Evolutionary conservation across 495 filamentous ascomycete genomes (phyloP).

Genomic region (Pyronema omphalodes): DNA sequence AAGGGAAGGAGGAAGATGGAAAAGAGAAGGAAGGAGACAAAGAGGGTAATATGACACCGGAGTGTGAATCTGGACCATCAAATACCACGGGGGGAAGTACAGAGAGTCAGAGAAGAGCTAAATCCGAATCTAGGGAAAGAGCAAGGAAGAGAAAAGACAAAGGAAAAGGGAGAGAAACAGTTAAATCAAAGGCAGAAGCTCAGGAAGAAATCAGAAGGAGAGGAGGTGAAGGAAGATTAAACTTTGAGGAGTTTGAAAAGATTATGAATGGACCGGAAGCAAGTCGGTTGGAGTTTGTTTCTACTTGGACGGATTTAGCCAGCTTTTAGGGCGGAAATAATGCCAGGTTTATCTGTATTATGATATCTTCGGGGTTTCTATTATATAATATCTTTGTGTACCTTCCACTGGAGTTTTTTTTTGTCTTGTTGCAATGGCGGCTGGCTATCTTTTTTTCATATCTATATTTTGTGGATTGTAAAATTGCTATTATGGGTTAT

Average conservation of each 20-base stretch:
- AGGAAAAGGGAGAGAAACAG: slow-evolving; percentile 10
- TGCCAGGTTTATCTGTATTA: background rate
- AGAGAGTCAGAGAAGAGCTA: slow-evolving; percentile 14
- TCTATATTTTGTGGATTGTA: too few relatives aligned
- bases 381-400: too few relatives aligned
- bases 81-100: background rate
- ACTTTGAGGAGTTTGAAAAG: slow-evolving; percentile 51
- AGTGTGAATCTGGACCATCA: background rate
- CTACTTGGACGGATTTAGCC: slow-evolving; percentile 71
- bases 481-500: too few relatives aligned
- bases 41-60: slow-evolving; percentile 6
- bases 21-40: slow-evolving; percentile 28
- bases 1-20: slow-evolving; percentile 28
- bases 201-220: slow-evolving; percentile 46
- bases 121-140: slow-evolving; percentile 26
- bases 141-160: background rate
- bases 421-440: too few relatives aligned
- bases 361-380: too few relatives aligned
- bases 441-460: too few relatives aligned
- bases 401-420: too few relatives aligned
- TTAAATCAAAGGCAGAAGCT: slow-evolving; percentile 5
- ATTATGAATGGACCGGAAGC: slow-evolving; percentile 42
- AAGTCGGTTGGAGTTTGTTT: slow-evolving; percentile 50
- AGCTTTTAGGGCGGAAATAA: slow-evolving; percentile 28
- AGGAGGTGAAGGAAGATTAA: slow-evolving; percentile 56